phyloP scores from a whole-genome alignment of 108 stramenopile species.

The Asterionellopsis glacialis region DNA sequence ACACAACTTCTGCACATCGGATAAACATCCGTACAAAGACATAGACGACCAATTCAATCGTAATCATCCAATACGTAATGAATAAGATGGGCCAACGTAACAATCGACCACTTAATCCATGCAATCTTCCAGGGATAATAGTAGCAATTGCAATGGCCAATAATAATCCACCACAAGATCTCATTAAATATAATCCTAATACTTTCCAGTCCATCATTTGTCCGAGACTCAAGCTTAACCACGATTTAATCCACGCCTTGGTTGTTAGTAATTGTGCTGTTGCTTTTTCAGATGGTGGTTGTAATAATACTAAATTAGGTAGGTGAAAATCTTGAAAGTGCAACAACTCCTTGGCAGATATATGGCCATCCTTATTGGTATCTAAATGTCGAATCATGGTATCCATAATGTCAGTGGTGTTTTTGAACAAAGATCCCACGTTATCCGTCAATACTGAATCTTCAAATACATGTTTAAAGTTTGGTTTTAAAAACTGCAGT shows the following conservation, averaged over 20 bases:
- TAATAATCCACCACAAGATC: slow-evolving; percentile 51
- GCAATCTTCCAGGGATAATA: slow-evolving; percentile 68
- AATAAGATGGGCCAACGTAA: slow-evolving; percentile 77
- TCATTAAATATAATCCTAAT: slow-evolving; percentile 55
- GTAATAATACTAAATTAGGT: no score
- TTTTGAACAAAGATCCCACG: slow-evolving; percentile 26
- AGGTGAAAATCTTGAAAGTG: no score
- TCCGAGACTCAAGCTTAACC: no score
- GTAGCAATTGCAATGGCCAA: slow-evolving; percentile 25
- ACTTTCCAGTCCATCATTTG: slow-evolving; percentile 63
- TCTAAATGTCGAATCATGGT: slow-evolving; percentile 27
- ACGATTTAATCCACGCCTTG: no score
- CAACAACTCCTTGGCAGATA: slow-evolving; percentile 14
- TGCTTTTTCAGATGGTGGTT: no score
- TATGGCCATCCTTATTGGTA: slow-evolving; percentile 28
- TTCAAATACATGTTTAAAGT: no score
- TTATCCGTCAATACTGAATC: slow-evolving; percentile 7
- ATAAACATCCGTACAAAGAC: slow-evolving; percentile 62
- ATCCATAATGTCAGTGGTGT: slow-evolving; percentile 13
- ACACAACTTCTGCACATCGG: slow-evolving; percentile 45
- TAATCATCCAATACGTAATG: slow-evolving; percentile 65
- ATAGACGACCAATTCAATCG: slow-evolving; percentile 69
- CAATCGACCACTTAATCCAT: slow-evolving; percentile 55
- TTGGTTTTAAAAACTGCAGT: slow-evolving; percentile 40
- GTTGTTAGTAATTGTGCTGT: no score